Percentiles rank a stretch among this genome's conserved stretches.
Conservation (phyloP, 345 rosid genomes). For the Populus euphratica region DNA sequence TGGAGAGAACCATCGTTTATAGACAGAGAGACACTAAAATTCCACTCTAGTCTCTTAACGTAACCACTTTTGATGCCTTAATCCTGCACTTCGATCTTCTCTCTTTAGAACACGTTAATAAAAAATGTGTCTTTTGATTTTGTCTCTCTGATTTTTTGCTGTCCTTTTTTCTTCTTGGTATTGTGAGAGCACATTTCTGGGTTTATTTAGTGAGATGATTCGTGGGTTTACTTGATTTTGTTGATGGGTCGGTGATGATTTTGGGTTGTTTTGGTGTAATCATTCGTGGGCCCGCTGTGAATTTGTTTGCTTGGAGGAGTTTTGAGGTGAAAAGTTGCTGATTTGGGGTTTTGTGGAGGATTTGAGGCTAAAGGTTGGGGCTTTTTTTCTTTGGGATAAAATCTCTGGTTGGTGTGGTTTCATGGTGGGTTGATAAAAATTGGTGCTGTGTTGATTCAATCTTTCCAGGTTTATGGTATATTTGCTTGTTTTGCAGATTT, state of each 20-base stretch:
- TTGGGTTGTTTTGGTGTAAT: conserved; percentile 24
- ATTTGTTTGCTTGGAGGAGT: conserved; percentile 20
- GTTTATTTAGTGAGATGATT: conserved; percentile 13
- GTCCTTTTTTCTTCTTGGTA: not conserved
- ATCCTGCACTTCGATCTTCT: conserved; percentile 9
- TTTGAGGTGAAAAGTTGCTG: conserved; percentile 17
- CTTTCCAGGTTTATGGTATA: conserved; percentile 7
- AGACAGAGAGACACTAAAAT: no score
- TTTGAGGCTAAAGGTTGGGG: conserved; percentile 16
- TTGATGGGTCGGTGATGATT: conserved; percentile 22
- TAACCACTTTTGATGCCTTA: conserved; percentile 5
- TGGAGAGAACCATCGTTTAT: no score
- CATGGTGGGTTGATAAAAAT: conserved; percentile 1
- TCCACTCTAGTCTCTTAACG: no score
- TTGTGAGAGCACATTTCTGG: not conserved
- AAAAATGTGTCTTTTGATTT: not conserved
- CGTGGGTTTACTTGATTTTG: conserved; percentile 14
- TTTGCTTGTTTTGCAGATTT: conserved; percentile 18
- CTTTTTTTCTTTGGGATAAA: conserved; percentile 4
- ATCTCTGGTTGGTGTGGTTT: conserved; percentile 8
- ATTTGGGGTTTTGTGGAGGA: conserved; percentile 26
- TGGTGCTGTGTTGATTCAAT: not conserved
- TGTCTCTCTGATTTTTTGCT: not conserved
- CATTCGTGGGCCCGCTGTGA: conserved; percentile 17
- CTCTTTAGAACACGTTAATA: not conserved